Evolutionary conservation across 805 yeast species (phyloP).

Genomic region (Metschnikowia henanensis): DNA sequence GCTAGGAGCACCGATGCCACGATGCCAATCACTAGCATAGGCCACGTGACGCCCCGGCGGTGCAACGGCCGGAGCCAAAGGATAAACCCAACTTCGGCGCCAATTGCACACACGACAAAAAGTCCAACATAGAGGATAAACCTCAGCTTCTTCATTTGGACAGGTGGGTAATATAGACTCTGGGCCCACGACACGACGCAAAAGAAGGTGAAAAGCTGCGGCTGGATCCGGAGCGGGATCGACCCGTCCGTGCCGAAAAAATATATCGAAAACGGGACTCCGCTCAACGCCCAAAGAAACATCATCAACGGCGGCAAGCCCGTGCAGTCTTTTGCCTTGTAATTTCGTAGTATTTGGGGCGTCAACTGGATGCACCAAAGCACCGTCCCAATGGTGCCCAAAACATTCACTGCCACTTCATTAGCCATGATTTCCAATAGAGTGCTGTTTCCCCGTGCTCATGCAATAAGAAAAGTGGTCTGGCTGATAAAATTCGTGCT

Average conservation of each 20-base stretch:
- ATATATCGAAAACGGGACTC: constrained; percentile 85
- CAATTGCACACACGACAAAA: constrained; percentile 44
- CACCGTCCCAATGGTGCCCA: constrained; percentile 88
- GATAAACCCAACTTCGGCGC: constrained; percentile 68
- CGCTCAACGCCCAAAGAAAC: constrained; percentile 70
- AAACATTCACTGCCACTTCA: constrained; percentile 61
- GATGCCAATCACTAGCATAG: constrained; percentile 75
- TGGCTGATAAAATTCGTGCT: neutral
- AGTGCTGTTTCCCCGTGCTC: neutral
- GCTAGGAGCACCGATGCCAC: constrained; percentile 76
- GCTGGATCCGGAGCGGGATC: constrained; percentile 82
- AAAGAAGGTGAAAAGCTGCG: constrained; percentile 75
- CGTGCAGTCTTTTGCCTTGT: constrained; percentile 70
- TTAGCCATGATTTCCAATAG: constrained; percentile 21
- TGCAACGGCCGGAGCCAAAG: constrained; percentile 64
- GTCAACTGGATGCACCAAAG: constrained; percentile 91
- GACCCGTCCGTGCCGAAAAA: constrained; percentile 70
- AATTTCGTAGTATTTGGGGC: constrained; percentile 82
- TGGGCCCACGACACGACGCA: constrained; percentile 69
- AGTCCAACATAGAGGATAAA: constrained; percentile 34
- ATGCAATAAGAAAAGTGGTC: neutral
- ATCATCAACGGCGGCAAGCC: constrained; percentile 91
- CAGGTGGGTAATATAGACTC: constrained; percentile 69
- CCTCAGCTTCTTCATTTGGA: constrained; percentile 32
- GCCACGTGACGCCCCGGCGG: constrained; percentile 62